A percentile compares a stretch with the other conserved stretches of the same genome.
Evolutionary conservation across 2,329 filamentous ascomycete genomes (phyloP).

Genomic region (Torrubiellomyces zombiae): DNA sequence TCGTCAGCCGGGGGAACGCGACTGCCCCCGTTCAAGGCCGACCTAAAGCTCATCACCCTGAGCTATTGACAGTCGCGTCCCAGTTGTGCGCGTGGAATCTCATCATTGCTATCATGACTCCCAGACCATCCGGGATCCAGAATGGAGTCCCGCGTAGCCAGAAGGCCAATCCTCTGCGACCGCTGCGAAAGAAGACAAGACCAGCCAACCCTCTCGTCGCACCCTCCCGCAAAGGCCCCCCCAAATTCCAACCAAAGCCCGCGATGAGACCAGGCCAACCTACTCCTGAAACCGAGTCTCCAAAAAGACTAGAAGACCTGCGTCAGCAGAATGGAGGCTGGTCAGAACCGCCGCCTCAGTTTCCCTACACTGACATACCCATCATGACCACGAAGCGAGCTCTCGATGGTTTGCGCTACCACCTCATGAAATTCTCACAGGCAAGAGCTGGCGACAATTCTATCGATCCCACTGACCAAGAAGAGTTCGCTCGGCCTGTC

Average conservation of each 20-base stretch:
- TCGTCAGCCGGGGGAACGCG: too few relatives aligned
- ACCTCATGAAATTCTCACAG: conserved; percentile 66
- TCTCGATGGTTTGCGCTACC: conserved; percentile 65
- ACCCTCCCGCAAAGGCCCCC: conserved; percentile 30
- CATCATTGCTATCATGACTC: conserved; percentile 24
- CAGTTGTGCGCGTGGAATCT: too few relatives aligned
- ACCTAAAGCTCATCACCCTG: too few relatives aligned
- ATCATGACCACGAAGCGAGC: conserved; percentile 66
- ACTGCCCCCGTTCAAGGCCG: too few relatives aligned
- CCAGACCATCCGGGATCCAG: conserved; percentile 18
- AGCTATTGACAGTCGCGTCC: too few relatives aligned
- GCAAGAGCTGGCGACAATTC: conserved; percentile 40
- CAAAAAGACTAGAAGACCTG: conserved; percentile 21
- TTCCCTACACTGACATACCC: conserved; percentile 39
- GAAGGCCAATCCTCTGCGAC: conserved; percentile 20
- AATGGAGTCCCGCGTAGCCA: conserved; percentile 15
- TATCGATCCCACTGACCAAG: conserved; percentile 50
- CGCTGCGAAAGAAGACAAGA: conserved; percentile 21
- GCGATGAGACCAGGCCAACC: conserved; percentile 7
- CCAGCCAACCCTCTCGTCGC: conserved; percentile 47
- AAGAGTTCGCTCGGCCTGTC: conserved; percentile 75
- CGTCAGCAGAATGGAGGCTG: conserved; percentile 37
- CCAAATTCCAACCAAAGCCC: conserved; percentile 8
- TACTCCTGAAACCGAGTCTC: conserved; percentile 12
- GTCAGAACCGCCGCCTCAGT: conserved; percentile 32